Evolutionary conservation across 2,329 filamentous ascomycete species (phyloP).

Genomic region (Aureobasidium sp.): DNA sequence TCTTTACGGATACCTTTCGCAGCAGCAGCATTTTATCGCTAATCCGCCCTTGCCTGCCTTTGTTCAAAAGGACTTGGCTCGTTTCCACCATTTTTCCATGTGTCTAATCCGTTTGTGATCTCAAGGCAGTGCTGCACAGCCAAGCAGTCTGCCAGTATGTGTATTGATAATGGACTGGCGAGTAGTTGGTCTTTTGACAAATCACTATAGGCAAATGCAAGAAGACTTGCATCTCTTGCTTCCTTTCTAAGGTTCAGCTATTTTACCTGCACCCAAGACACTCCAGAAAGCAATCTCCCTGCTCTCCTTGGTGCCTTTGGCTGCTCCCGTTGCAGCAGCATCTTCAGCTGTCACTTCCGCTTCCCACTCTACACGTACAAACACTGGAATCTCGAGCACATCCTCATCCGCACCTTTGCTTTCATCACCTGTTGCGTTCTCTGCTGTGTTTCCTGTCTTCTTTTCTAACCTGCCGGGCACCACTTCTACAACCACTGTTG

Average conservation of each 20-base stretch:
- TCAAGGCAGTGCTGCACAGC: neutral
- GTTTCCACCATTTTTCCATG: neutral
- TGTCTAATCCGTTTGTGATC: neutral
- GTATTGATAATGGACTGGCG: neutral
- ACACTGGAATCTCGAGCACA: slow-evolving; percentile 83
- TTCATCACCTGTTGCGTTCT: slow-evolving; percentile 21
- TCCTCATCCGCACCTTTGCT: slow-evolving; percentile 50
- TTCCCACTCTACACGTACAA: slow-evolving; percentile 89
- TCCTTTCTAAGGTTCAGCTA: slow-evolving; percentile 36
- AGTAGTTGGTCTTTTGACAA: neutral
- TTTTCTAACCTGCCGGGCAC: slow-evolving; percentile 48
- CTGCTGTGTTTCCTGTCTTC: slow-evolving; percentile 6
- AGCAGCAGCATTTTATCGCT: slow-evolving; percentile 8
- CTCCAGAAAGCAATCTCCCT: slow-evolving; percentile 94
- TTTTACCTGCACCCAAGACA: slow-evolving; percentile 79
- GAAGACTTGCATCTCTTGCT: neutral
- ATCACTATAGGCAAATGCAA: neutral
- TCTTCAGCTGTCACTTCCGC: slow-evolving; percentile 56
- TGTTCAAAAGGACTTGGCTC: neutral
- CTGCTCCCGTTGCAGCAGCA: slow-evolving; percentile 29
- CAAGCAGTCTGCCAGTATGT: neutral
- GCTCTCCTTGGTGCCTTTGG: slow-evolving; percentile 62
- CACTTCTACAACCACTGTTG: slow-evolving; percentile 86
- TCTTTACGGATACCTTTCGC: slow-evolving; percentile 5
- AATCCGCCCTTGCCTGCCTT: slow-evolving; percentile 4